phyloP scores from a whole-genome alignment of 441 rosid species.

The Syzygium malaccense region DNA sequence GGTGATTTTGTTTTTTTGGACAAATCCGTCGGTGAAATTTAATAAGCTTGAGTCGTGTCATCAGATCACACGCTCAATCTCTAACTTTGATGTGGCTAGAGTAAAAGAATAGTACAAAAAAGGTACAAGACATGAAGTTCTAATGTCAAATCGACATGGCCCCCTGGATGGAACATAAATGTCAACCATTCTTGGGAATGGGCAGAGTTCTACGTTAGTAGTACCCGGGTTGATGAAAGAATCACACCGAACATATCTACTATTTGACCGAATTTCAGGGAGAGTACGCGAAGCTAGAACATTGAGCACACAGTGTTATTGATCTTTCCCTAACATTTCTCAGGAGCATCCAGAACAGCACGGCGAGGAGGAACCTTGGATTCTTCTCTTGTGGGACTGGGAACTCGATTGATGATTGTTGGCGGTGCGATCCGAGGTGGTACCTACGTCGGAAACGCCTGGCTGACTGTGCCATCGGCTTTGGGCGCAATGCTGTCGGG shows the following conservation, averaged over 20 bases:
- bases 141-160: neutral
- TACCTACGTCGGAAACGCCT: conserved; percentile 32
- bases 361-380: conserved; percentile 55
- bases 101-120: neutral
- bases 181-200: neutral
- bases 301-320: neutral
- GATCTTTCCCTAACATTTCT: neutral
- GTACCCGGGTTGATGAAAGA: neutral
- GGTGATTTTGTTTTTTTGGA: neutral
- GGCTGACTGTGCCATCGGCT: conserved; percentile 56
- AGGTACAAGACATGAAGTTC: neutral
- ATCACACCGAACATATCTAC: neutral
- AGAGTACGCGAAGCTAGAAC: neutral
- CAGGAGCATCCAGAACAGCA: conserved; percentile 48
- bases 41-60: neutral
- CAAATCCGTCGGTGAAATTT: neutral
- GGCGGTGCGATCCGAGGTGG: conserved; percentile 58
- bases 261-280: neutral
- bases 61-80: neutral
- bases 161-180: neutral
- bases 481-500: conserved; percentile 60
- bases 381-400: conserved; percentile 61
- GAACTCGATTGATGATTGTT: conserved; percentile 64
- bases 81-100: neutral
- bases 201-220: neutral